phyloP scores from a whole-genome alignment of 768 basidiomycete genomes.

The Leucocoprinus birnbaumii region DNA sequence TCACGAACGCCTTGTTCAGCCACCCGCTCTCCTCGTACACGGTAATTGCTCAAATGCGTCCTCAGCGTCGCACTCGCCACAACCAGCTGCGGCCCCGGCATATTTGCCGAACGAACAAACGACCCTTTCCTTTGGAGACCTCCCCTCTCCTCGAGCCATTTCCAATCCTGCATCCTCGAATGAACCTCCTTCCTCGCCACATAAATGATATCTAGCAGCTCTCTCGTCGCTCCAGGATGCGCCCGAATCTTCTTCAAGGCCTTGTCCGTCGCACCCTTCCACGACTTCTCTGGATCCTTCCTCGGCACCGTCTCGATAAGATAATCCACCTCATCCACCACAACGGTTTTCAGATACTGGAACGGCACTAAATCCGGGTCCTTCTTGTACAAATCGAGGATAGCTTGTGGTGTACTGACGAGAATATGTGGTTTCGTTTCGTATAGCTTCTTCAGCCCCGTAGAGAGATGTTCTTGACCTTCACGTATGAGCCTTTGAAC shows the following conservation, averaged over 20 bases:
- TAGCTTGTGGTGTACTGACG: conserved; percentile 69
- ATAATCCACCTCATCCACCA: conserved; percentile 78
- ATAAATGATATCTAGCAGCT: conserved; percentile 59
- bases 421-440: conserved; percentile 59
- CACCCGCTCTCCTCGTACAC: conserved; percentile 59
- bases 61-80: conserved; percentile 72
- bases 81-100: conserved; percentile 53
- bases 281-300: conserved; percentile 35
- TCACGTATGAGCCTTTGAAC: conserved; percentile 65
- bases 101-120: conserved; percentile 16
- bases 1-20: conserved; percentile 42
- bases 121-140: conserved; percentile 7
- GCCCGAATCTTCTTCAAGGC: conserved; percentile 37
- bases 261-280: conserved; percentile 30
- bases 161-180: conserved; percentile 19
- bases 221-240: conserved; percentile 59
- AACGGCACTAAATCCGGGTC: conserved; percentile 44
- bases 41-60: conserved; percentile 46
- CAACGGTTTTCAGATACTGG: conserved; percentile 48
- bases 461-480: conserved; percentile 33
- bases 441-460: conserved; percentile 35
- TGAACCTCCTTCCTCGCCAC: conserved; percentile 27
- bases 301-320: conserved; percentile 54
- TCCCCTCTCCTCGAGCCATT: conserved; percentile 3
- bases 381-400: conserved; percentile 50